Evolutionary conservation across 805 yeast species (phyloP), one percentile per base, ranked within the genome.

Genomic region (Starmerella tilneyi): DNA sequence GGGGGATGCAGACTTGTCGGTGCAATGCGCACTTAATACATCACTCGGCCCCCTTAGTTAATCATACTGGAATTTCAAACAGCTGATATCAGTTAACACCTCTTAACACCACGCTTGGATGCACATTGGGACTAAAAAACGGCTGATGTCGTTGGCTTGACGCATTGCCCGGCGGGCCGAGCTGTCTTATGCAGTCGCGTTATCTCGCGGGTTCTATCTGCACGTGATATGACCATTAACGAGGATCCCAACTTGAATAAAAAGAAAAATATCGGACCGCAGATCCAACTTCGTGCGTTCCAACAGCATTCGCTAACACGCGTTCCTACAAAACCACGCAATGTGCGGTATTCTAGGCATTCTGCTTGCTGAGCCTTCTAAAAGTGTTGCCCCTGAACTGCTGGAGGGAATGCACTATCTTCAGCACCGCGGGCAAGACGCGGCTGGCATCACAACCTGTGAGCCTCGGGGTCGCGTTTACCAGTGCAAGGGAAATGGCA

Each of bases 341-440:
- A 92, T 89, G 98, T 92, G 98, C 77, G 98, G 98, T 57, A 80
- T 92, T 51, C 68, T 89, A 56, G 98, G 95, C 47, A 73, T 89
- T 43, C 81, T 85, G 34, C 71, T 84, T 46, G 84, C 94, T 11
- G 82, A 85, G 63, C 82, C 78, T 54, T 63, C 70, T 20, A 72
- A 71, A 40, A 73, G 75, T 47, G 96, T 83, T 40, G 94, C 95
- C 11, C 78, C 94, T 5, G 97, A 88, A 59, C 71, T 92, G 36
- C 79, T 85, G 46, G 98, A 92, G 62, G 96, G 95, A 6, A 81
- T 89, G 51, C 76, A 86, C 68, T 89, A 81, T 63, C 70, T 92
- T 50, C 98, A 92, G 63, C 98, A 92, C 62, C 76, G 98, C 61
- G 98, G 98, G 37, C 98, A 92, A 68, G 98, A 92, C 63, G 98